A percentile compares a stretch with the other conserved stretches of the same genome.
These are phyloP conservation scores for Thelonectria discophora DNA, from an alignment of 2,329 filamentous ascomycete genomes.

Conservation along the genomic window DNA sequence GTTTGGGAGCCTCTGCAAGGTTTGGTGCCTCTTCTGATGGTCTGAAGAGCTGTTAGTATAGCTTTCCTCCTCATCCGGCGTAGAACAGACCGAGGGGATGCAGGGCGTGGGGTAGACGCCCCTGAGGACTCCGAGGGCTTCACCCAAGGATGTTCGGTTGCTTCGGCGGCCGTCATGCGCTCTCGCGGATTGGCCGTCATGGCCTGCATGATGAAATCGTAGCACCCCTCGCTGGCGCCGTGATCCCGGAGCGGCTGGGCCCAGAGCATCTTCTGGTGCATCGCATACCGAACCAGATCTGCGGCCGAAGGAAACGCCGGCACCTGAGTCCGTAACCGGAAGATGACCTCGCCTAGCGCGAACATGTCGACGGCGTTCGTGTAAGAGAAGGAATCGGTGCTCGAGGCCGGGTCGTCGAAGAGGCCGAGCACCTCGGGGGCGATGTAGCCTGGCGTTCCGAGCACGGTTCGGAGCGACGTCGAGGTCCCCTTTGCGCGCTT, in stretches of 20 bases:
- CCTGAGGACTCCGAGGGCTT: background rate
- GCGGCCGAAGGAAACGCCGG: background rate
- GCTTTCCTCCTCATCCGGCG: background rate
- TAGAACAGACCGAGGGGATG: background rate
- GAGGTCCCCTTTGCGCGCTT: conserved; percentile 1
- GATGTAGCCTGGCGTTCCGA: conserved; percentile 6
- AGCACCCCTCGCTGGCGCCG: background rate
- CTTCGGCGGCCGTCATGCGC: background rate
- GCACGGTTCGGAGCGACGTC: background rate
- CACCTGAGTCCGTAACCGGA: background rate
- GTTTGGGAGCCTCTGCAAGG: background rate
- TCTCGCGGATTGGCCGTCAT: background rate
- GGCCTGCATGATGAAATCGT: background rate
- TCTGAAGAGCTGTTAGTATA: background rate
- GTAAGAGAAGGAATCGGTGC: background rate
- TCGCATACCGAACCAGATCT: background rate
- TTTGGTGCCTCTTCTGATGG: background rate
- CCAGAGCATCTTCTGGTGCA: background rate
- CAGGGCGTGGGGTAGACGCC: background rate
- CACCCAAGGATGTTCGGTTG: background rate
- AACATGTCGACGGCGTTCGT: conserved; percentile 5
- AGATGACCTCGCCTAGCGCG: conserved; percentile 2
- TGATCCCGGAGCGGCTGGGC: background rate
- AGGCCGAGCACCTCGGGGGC: conserved; percentile 8
- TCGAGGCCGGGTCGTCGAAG: background rate